phyloP scores from a whole-genome alignment of 164 flowering plant genomes.

The Saururus chinensis region DNA sequence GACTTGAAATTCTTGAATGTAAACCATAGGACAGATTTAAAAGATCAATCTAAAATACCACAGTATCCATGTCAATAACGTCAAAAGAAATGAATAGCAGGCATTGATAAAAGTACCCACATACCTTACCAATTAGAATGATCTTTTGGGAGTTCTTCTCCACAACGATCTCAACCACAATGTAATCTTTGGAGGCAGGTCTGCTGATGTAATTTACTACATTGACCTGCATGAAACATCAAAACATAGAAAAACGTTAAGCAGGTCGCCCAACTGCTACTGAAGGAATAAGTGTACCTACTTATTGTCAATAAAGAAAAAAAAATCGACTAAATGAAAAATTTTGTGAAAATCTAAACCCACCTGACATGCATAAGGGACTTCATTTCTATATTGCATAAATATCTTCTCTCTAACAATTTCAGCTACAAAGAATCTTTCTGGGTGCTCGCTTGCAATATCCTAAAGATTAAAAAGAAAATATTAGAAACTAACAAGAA shows the following conservation, averaged over 20 bases:
- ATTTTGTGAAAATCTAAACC: too few relatives aligned
- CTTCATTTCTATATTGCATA: constrained; percentile 85
- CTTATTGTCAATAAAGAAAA: not conserved
- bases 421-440: constrained; percentile 89
- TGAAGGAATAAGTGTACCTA: not conserved
- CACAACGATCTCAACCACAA: constrained; percentile 84
- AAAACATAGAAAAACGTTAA: not conserved
- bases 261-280: not conserved
- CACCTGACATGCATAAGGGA: constrained; percentile 99
- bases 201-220: constrained; percentile 77
- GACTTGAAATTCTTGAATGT: too few relatives aligned
- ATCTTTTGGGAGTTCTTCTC: constrained; percentile 90
- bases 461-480: constrained; percentile 39
- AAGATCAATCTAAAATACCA: too few relatives aligned
- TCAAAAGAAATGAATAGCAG: too few relatives aligned
- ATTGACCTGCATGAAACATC: constrained; percentile 53
- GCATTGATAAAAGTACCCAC: constrained; percentile 1
- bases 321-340: too few relatives aligned
- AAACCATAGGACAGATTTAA: too few relatives aligned
- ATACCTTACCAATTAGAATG: constrained; percentile 90
- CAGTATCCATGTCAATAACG: too few relatives aligned
- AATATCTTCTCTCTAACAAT: constrained; percentile 96
- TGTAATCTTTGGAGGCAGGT: constrained; percentile 84
- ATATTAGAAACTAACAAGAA: not conserved
- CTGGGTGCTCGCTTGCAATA: constrained; percentile 97